A percentile compares a stretch with the other conserved stretches of the same genome.
Evolutionary conservation across 352 stramenopile species (phyloP).

Genomic region (Peronosclerospora sorghi): DNA sequence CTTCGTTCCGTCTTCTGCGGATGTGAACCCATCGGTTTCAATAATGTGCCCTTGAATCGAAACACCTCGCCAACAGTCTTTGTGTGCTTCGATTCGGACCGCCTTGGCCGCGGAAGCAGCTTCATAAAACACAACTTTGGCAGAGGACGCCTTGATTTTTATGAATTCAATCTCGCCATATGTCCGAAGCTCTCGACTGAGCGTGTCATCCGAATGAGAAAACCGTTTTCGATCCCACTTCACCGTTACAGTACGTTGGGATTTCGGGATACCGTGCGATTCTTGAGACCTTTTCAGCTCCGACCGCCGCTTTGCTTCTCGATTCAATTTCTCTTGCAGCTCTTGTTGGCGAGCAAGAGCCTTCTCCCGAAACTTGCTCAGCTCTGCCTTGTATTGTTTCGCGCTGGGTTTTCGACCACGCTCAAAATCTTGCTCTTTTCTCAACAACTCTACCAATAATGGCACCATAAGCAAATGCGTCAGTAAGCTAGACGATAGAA

Average conservation of each 20-base stretch:
- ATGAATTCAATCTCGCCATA: slow-evolving; percentile 62
- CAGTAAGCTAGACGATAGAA: no score
- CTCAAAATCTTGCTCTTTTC: slow-evolving; percentile 43
- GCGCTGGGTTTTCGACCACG: slow-evolving; percentile 22
- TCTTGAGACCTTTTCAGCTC: slow-evolving; percentile 25
- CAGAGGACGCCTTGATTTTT: slow-evolving; percentile 58
- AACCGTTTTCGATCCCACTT: slow-evolving; percentile 61
- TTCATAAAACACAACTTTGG: slow-evolving; percentile 49
- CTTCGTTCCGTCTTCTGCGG: slow-evolving; percentile 13
- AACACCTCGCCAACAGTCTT: slow-evolving; percentile 52
- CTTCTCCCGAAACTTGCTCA: slow-evolving; percentile 48
- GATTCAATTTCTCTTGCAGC: slow-evolving; percentile 34
- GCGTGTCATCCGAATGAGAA: slow-evolving; percentile 70
- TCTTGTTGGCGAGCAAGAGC: slow-evolving; percentile 38
- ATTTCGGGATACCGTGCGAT: slow-evolving; percentile 24
- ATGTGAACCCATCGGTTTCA: slow-evolving; percentile 32
- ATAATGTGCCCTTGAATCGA: slow-evolving; percentile 67
- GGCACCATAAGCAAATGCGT: no score
- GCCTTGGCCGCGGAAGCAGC: slow-evolving; percentile 36
- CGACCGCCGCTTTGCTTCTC: slow-evolving; percentile 27
- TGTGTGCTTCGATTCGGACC: slow-evolving; percentile 64
- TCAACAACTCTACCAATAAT: slow-evolving; percentile 46
- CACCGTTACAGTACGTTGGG: slow-evolving; percentile 62
- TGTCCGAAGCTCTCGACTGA: slow-evolving; percentile 37
- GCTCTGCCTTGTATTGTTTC: slow-evolving; percentile 29